Percentiles rank a stretch among this genome's conserved stretches.
Conservation (phyloP, 2,329 filamentous ascomycete species). For the Ascochyta lentis region DNA sequence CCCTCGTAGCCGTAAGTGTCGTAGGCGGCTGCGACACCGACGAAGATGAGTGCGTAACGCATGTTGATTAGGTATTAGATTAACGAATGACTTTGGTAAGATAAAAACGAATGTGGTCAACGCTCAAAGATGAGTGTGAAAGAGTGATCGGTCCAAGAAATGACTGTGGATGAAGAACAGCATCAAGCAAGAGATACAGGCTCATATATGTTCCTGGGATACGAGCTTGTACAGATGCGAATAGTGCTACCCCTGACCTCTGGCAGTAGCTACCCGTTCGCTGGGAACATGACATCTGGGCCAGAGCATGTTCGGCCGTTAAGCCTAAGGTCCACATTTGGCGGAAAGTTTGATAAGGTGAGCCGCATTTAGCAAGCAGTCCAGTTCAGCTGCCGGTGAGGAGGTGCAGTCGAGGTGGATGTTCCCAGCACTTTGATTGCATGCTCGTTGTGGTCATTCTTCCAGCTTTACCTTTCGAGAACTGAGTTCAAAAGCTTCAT, state of each 20-base stretch:
- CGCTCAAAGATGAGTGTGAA: conserved; percentile 26
- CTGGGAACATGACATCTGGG: background rate
- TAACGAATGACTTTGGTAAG: conserved; percentile 38
- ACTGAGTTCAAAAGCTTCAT: background rate
- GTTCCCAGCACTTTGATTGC: no score
- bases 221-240: conserved; percentile 7
- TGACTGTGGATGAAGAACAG: conserved; percentile 18
- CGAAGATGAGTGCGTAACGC: conserved; percentile 37
- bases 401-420: background rate
- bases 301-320: conserved; percentile 5
- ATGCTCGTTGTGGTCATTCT: background rate
- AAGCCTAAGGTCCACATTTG: conserved; percentile 3
- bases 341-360: conserved; percentile 4
- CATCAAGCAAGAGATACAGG: conserved; percentile 1
- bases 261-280: background rate
- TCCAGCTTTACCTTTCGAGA: background rate
- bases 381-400: background rate
- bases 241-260: conserved; percentile 11
- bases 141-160: conserved; percentile 23
- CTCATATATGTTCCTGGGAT: conserved; percentile 10
- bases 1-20: conserved; percentile 26
- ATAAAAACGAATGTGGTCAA: conserved; percentile 18
- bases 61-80: conserved; percentile 23
- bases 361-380: background rate
- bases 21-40: conserved; percentile 32